Evolutionary conservation across 2,329 filamentous ascomycete species (phyloP), one percentile per base, ranked within the genome.

Genomic region (Alternaria triticina): DNA sequence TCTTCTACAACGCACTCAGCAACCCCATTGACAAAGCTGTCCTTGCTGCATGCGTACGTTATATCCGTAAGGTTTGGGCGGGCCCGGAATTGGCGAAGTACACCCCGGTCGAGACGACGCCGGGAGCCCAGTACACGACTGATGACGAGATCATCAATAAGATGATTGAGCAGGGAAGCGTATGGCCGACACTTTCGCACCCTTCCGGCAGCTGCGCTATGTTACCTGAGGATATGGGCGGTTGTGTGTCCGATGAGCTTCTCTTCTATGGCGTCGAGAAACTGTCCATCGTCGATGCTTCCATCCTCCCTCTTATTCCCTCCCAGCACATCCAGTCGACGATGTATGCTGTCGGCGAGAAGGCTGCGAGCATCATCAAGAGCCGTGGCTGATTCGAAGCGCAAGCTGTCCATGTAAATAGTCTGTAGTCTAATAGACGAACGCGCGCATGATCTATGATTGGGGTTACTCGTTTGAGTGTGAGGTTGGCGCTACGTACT

Each of bases 301-400:
- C 70, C 2, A 74, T 79, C 6, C 58, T 79, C 15, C 76, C 76
- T n/a, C 59, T 79, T 11, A 69, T 77, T 40, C 75, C 76, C 3
- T 65, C 64, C 6, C 72, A 73, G 61, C 75, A 77, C 52, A 70
- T 77, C n/a, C 76, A 78, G 54, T 65, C 74, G 3, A 76, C 74
- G 0, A 73, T 77, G 65, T 79, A 78, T 59, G 76, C 74, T 27
- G 61, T 79, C 22, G 73, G 71, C 11, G 77, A 79, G 65, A 79
- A 77, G 65, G 77, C 76, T 51, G 75, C 70, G 9, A 58, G 74
- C 52, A 70, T 78, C 3, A 78, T 79, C 23, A 75, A 70, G 55
- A 67, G 61, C n/a, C 67, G 68, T 40, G 40, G 58, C 11, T 70
- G 49, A 52, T 51, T n/a, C 3, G 47, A 40, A 40, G 47, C 17